Evolutionary conservation across 306 rosid genomes (phyloP), one percentile per base, ranked within the genome.

Genomic region (Castanopsis chinensis): DNA sequence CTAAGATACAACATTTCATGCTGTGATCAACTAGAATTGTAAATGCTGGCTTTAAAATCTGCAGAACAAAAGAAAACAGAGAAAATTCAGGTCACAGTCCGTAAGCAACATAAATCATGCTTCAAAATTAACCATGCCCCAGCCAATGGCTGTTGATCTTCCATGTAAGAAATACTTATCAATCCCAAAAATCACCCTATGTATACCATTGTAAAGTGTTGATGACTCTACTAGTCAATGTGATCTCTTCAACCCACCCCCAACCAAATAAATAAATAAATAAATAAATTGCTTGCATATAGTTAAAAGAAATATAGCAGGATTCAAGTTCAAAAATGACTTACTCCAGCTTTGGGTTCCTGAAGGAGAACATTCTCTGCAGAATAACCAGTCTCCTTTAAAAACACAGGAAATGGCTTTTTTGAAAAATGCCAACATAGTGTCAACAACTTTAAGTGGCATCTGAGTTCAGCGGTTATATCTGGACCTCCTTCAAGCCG

Each of bases 41-140:
- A 85, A 95, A 95, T 65, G 99, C 97, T 43, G 98, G 99, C 90
- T 93, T 95, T 90, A 95, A 87, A 73, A 95, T 95, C 99, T 95
- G 92, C 89, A 88, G 70, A 73, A 64, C 28, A 75, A 13, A 79
- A 72, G 76, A 23, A 20, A 75, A 77, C 11, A 77, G 21, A 45
- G 57, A 67, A 70, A 32, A 60, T 77, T 52, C 69, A 32, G 60
- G 55, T 37, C 37, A 69, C 30, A 45, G 13, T 20, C 20, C 18
- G 28, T 28, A 64, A 61, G 19, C 37, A 55, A 76, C 3, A 32
- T 28, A 64, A 17, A 68, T 68, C 7, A 4, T 33, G 72, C 72
- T 35, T 68, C 19, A n/a, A 64, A 68, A 18, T 37, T 5, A 19
- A 68, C 8, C 4, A 35, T 15, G 20, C 45, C 1, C 65, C 33